Evolutionary conservation across 2,329 filamentous ascomycete species (phyloP).

Genomic region (Biscogniauxia marginata): DNA sequence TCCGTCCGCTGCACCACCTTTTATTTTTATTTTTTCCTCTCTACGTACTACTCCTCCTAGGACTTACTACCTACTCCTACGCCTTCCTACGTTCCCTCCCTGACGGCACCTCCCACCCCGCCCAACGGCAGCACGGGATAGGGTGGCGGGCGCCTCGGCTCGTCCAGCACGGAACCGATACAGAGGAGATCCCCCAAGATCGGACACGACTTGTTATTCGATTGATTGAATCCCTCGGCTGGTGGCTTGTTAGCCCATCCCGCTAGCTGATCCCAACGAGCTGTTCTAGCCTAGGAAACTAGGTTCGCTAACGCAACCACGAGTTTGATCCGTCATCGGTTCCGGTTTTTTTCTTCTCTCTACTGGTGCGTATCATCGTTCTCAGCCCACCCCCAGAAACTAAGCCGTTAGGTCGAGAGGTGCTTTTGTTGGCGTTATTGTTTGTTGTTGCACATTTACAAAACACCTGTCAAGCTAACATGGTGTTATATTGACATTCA

Average conservation of each 20-base stretch:
- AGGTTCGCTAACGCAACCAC: constrained; percentile 23
- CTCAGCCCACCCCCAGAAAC: constrained; percentile 1
- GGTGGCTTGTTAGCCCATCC: constrained; percentile 25
- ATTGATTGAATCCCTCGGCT: constrained; percentile 20
- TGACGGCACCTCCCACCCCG: neutral
- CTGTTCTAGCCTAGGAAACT: constrained; percentile 21
- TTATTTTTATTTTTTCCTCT: neutral
- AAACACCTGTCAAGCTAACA: neutral
- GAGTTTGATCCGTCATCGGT: constrained; percentile 29
- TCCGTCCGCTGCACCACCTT: neutral
- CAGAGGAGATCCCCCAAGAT: neutral
- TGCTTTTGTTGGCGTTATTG: no score
- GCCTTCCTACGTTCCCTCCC: neutral
- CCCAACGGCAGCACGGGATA: no score
- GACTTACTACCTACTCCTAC: neutral
- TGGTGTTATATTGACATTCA: neutral
- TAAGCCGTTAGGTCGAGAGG: neutral
- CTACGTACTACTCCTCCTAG: neutral
- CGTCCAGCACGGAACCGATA: neutral
- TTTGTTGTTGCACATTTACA: no score
- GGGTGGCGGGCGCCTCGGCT: neutral
- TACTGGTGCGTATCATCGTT: neutral
- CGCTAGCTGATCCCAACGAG: constrained; percentile 15
- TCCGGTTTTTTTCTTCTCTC: constrained; percentile 13
- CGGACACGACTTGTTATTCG: neutral